Percentiles rank a stretch among this genome's conserved stretches.
These are phyloP conservation scores for Pichia exigua DNA, from an alignment of 805 yeast species.

Conservation along the genomic window DNA sequence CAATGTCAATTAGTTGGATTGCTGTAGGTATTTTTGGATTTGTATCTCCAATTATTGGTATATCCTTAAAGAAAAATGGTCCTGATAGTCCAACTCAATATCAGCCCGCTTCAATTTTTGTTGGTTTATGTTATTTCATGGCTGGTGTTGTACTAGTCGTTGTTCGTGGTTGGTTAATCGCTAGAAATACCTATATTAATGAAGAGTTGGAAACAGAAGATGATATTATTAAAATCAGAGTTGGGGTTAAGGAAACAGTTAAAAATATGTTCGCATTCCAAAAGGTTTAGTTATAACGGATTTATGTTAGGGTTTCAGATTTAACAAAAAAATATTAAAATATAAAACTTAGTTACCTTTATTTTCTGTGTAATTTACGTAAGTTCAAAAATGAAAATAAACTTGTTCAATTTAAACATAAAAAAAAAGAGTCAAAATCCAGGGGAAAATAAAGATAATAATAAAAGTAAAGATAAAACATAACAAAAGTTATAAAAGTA, in stretches of 20 bases:
- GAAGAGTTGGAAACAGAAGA: constrained; percentile 18
- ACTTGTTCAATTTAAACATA: neutral
- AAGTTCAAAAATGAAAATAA: neutral
- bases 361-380: neutral
- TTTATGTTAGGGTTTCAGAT: no score
- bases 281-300: constrained; percentile 1
- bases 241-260: constrained; percentile 7
- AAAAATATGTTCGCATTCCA: neutral
- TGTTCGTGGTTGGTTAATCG: constrained; percentile 48
- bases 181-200: constrained; percentile 33
- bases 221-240: constrained; percentile 11
- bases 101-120: constrained; percentile 46
- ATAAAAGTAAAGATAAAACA: neutral
- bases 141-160: constrained; percentile 36
- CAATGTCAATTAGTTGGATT: constrained; percentile 42
- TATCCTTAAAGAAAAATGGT: constrained; percentile 36
- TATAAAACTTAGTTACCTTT: neutral
- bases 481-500: neutral
- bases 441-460: neutral
- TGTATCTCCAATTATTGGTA: constrained; percentile 56
- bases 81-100: constrained; percentile 38
- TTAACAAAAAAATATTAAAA: no score
- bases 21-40: constrained; percentile 42
- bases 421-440: neutral
- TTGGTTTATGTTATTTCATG: constrained; percentile 46